A percentile compares a stretch with the other conserved stretches of the same genome.
Evolutionary conservation across 805 yeast species (phyloP).

Genomic region (Candida fluviatilis): DNA sequence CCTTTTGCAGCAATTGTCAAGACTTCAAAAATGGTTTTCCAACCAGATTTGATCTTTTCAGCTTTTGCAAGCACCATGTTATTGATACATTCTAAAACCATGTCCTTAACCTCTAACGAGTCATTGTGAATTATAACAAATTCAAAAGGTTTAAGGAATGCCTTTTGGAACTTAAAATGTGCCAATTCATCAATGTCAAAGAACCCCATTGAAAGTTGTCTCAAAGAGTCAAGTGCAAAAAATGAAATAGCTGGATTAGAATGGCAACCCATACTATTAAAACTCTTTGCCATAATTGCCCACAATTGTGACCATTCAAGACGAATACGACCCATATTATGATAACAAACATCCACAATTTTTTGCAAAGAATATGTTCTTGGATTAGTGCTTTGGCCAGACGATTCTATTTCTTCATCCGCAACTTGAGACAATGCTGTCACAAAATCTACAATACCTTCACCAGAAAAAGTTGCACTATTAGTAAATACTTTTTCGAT

Average conservation of each 20-base stretch:
- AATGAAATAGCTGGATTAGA: slow-evolving; percentile 71
- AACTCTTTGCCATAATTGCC: slow-evolving; percentile 88
- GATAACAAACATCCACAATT: slow-evolving; percentile 95
- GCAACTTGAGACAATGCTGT: slow-evolving; percentile 83
- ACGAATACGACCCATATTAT: slow-evolving; percentile 94
- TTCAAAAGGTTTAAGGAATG: slow-evolving; percentile 87
- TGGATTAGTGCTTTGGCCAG: slow-evolving; percentile 78
- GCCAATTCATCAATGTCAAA: slow-evolving; percentile 91
- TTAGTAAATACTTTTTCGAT: slow-evolving; percentile 86
- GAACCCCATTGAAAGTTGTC: slow-evolving; percentile 90
- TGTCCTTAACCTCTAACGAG: slow-evolving; percentile 69
- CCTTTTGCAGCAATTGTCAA: slow-evolving; percentile 70
- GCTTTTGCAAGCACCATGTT: slow-evolving; percentile 81
- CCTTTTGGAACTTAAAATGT: slow-evolving; percentile 93
- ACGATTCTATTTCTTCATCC: slow-evolving; percentile 84
- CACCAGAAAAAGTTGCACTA: slow-evolving; percentile 74
- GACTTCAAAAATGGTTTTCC: slow-evolving; percentile 84
- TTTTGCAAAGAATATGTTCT: slow-evolving; percentile 90
- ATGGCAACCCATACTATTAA: slow-evolving; percentile 81
- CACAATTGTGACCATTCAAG: slow-evolving; percentile 96
- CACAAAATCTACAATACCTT: slow-evolving; percentile 83
- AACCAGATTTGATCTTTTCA: slow-evolving; percentile 78
- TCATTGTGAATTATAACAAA: slow-evolving; percentile 67
- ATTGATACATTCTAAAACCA: slow-evolving; percentile 85
- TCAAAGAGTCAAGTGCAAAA: slow-evolving; percentile 89